Conservation (phyloP, 1,284 basidiomycete genomes). For the Afroboletus lepidellus region DNA sequence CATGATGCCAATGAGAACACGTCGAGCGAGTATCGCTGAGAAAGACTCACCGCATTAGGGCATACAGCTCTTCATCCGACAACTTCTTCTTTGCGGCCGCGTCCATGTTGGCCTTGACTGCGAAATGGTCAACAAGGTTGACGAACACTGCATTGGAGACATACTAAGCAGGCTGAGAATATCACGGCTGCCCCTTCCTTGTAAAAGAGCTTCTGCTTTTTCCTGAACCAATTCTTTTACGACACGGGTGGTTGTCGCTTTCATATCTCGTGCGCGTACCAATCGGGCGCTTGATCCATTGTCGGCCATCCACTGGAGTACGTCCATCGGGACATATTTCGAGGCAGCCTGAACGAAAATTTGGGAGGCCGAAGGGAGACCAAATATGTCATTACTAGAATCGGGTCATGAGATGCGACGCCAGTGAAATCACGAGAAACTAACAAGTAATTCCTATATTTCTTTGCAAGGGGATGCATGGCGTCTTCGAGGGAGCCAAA, state of each 20-base stretch:
- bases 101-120: too few relatives aligned
- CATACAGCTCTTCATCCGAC: too few relatives aligned
- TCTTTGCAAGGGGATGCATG: slow-evolving; percentile 6
- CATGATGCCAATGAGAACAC: background rate
- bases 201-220: slow-evolving; percentile 37
- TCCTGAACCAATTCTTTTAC: slow-evolving; percentile 40
- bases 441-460: slow-evolving; percentile 24
- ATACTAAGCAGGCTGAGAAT: slow-evolving; percentile 43
- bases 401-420: too few relatives aligned
- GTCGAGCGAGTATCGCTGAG: too few relatives aligned
- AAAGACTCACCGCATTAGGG: too few relatives aligned
- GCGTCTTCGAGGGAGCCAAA: too few relatives aligned
- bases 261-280: slow-evolving; percentile 34
- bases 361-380: slow-evolving; percentile 13
- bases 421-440: too few relatives aligned
- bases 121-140: too few relatives aligned
- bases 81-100: too few relatives aligned
- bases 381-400: slow-evolving; percentile 9
- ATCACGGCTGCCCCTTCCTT: slow-evolving; percentile 28
- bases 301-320: slow-evolving; percentile 39
- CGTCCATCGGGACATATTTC: slow-evolving; percentile 16
- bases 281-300: slow-evolving; percentile 33
- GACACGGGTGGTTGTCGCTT: slow-evolving; percentile 19
- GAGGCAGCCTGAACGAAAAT: slow-evolving; percentile 17
- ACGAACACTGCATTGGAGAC: slow-evolving; percentile 1